Evolutionary conservation across 805 yeast genomes (phyloP), one percentile per base, ranked within the genome.

Genomic region (Lipomyces japonicus): DNA sequence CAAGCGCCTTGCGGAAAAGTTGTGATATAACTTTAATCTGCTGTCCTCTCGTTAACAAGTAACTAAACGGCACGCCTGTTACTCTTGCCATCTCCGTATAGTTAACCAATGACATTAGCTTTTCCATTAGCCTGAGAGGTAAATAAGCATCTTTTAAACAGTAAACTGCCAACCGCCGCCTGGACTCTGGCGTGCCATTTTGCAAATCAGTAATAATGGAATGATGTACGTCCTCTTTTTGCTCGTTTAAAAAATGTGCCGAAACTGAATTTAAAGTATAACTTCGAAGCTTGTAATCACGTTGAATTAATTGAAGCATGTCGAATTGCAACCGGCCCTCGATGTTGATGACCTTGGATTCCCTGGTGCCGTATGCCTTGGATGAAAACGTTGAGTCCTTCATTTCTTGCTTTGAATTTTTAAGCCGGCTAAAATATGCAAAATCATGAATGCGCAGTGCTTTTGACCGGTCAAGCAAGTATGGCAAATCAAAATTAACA

Each of bases 61-160:
- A 91, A 0, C 96, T 84, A 63, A 93, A 88, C 0, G 99, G 98
- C 9, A 93, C 97, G 58, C 99, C 99, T 0, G 98, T 93, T 24
- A 93, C 99, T 72, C 99, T 83, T 1, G 98, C 97, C 99, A 93
- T 93, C 70, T 93, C 99, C 0, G 97, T 91, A 69, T 93, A 93
- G 64, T 93, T 93, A 53, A 95, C 95, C 53, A 93, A 73, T 61
- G 97, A 89, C 98, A 93, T 95, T 46, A 93, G 75, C 63, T 91
- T 95, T 57, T 91, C 97, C 61, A 90, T 69, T 32, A 93, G 74
- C 57, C 98, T 73, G 61, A 93, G 65, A 1, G 98, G 98, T 40
- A 93, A 72, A 63, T 84, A 90, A 0, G 98, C 96, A 74, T 93
- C 99, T 63, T 93, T 93, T 62, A 93, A 73, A 75, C 99, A 93